Percentiles rank a stretch among this genome's conserved stretches.
Evolutionary conservation across 805 yeast genomes (phyloP).

Genomic region (Sungouiozyma intestinalis): DNA sequence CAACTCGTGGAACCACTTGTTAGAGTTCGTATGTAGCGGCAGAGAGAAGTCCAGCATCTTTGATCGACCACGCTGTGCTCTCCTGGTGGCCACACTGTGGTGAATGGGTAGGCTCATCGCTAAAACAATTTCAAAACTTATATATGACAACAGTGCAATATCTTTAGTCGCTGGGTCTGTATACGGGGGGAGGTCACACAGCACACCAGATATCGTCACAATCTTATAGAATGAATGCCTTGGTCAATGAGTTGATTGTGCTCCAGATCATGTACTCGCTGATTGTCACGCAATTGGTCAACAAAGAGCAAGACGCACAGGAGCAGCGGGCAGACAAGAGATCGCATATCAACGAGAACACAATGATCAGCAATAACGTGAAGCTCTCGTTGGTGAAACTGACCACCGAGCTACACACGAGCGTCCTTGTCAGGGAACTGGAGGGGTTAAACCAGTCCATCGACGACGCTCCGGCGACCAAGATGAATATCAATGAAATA

Average conservation of each 20-base stretch:
- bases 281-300: slow-evolving; percentile 9
- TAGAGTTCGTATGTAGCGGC: slow-evolving; percentile 16
- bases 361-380: slow-evolving; percentile 10
- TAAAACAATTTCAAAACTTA: no score
- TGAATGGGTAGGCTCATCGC: background rate
- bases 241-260: slow-evolving; percentile 24
- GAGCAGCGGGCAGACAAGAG: background rate
- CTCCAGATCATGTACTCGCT: slow-evolving; percentile 23
- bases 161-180: background rate
- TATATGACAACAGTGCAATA: background rate
- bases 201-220: no score
- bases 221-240: no score
- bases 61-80: background rate
- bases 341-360: slow-evolving; percentile 1
- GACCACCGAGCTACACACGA: slow-evolving; percentile 26
- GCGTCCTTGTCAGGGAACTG: slow-evolving; percentile 15
- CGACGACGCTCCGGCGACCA: slow-evolving; percentile 9
- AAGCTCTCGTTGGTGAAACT: slow-evolving; percentile 25
- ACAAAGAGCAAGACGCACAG: slow-evolving; percentile 3
- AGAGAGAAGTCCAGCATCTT: slow-evolving; percentile 7
- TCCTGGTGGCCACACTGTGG: no score
- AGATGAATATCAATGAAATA: slow-evolving; percentile 25
- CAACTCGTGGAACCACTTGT: slow-evolving; percentile 10
- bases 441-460: slow-evolving; percentile 10
- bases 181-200: no score